phyloP scores from a whole-genome alignment of 208 protist genomes.

The Trypanosoma rangeli region DNA sequence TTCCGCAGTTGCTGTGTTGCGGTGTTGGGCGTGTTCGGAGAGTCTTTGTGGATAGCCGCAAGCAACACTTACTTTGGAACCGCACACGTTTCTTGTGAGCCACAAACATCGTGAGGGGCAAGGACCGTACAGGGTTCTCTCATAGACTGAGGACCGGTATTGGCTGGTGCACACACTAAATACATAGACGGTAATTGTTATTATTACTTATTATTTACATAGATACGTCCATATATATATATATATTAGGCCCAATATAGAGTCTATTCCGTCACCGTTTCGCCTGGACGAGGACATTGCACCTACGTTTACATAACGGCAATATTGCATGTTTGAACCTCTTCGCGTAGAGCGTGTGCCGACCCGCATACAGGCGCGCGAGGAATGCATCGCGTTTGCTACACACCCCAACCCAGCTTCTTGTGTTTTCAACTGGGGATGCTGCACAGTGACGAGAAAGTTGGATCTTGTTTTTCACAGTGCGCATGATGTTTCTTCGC shows the following conservation, averaged over 20 bases:
- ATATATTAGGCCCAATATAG: not conserved
- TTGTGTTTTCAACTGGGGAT: slow-evolving; percentile 2
- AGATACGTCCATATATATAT: not conserved
- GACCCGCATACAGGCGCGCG: slow-evolving; percentile 16
- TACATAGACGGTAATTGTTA: not conserved
- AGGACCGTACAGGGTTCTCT: no score
- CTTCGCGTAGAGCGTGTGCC: slow-evolving; percentile 27
- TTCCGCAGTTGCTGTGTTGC: no score
- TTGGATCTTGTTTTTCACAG: slow-evolving; percentile 26
- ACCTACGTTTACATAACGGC: not conserved
- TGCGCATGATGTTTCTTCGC: not conserved
- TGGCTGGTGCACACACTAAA: not conserved
- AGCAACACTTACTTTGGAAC: no score
- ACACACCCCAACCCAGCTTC: slow-evolving; percentile 12
- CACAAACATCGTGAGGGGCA: no score
- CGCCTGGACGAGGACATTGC: not conserved
- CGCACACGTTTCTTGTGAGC: no score
- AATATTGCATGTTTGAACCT: slow-evolving; percentile 27
- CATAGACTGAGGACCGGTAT: no score
- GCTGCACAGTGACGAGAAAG: slow-evolving; percentile 15
- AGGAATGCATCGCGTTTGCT: slow-evolving; percentile 20
- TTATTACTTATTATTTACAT: no score
- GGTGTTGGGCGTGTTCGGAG: no score
- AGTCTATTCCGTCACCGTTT: slow-evolving; percentile 2
- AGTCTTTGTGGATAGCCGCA: no score